Conservation (phyloP, 192 early-diverging fungal species). For the Podila minutissima region DNA sequence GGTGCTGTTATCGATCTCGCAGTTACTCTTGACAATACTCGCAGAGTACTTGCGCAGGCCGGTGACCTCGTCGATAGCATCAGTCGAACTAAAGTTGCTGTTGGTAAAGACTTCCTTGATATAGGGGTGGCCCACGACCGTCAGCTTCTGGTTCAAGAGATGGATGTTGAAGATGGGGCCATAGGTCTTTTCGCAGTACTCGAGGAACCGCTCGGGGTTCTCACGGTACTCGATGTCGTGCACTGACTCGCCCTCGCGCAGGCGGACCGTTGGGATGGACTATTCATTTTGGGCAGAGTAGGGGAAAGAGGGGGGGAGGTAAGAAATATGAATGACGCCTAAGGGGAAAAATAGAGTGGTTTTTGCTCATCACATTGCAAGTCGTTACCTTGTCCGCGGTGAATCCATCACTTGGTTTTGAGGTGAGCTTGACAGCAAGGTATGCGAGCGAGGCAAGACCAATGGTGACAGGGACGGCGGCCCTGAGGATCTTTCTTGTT, state of each 20-base stretch:
- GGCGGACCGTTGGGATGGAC: slow-evolving; percentile 21
- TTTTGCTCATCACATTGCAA: background rate
- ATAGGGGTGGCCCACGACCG: slow-evolving; percentile 27
- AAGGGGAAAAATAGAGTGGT: background rate
- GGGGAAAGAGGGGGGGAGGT: background rate
- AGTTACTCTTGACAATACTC: slow-evolving; percentile 21
- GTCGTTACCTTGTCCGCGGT: slow-evolving; percentile 12
- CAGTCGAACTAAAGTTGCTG: slow-evolving; percentile 11
- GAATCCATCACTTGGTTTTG: background rate
- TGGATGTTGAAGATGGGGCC: slow-evolving; percentile 32
- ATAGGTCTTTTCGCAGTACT: background rate
- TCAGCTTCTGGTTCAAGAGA: slow-evolving; percentile 5
- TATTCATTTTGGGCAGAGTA: background rate
- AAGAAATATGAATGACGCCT: no score
- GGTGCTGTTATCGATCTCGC: slow-evolving; percentile 1
- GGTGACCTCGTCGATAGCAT: slow-evolving; percentile 37
- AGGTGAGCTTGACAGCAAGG: slow-evolving; percentile 13
- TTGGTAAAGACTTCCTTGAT: slow-evolving; percentile 47
- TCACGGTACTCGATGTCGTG: slow-evolving; percentile 35
- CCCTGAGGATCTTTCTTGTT: slow-evolving; percentile 7
- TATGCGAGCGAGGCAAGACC: slow-evolving; percentile 38
- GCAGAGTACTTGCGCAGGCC: slow-evolving; percentile 9
- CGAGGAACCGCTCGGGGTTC: slow-evolving; percentile 1
- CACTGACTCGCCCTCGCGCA: slow-evolving; percentile 21
- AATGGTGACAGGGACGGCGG: slow-evolving; percentile 23